Evolutionary conservation across 2,329 filamentous ascomycete genomes (phyloP).

Genomic region (Cordyceps farinosa): DNA sequence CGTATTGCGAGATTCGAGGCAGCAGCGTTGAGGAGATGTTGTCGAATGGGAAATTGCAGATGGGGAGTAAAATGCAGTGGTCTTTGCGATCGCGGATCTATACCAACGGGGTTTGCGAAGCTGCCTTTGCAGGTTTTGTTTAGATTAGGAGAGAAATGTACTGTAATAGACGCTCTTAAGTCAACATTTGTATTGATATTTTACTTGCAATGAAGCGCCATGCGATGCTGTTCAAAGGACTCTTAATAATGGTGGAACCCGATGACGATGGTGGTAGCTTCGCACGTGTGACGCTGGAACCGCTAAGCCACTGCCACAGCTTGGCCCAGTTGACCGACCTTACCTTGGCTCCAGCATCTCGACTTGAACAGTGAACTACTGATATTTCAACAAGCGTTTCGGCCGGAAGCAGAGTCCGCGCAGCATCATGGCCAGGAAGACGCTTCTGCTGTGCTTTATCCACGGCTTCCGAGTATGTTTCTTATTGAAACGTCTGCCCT

Average conservation of each 20-base stretch:
- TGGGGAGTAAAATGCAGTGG: slow-evolving; percentile 6
- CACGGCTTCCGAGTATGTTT: slow-evolving; percentile 74
- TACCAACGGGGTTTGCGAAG: slow-evolving; percentile 1
- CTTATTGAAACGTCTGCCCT: not conserved
- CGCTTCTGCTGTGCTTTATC: slow-evolving; percentile 76
- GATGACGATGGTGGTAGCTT: slow-evolving; percentile 9
- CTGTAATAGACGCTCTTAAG: slow-evolving; percentile 37
- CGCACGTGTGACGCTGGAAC: slow-evolving; percentile 7
- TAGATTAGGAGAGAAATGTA: slow-evolving; percentile 37
- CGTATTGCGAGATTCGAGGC: slow-evolving; percentile 1
- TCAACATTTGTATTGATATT: not conserved
- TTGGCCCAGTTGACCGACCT: not conserved
- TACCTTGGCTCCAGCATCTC: not conserved
- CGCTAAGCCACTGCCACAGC: not conserved
- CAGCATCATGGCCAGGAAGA: slow-evolving; percentile 61
- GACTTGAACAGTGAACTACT: not conserved
- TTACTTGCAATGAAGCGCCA: not conserved
- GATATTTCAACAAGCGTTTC: not conserved
- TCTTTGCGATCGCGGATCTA: slow-evolving; percentile 3
- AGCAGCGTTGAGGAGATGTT: not conserved
- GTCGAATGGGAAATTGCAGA: slow-evolving; percentile 4
- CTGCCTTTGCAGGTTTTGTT: slow-evolving; percentile 24
- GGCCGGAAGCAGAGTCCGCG: not conserved
- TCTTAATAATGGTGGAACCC: slow-evolving; percentile 2
- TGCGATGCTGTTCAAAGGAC: not conserved